Evolutionary conservation across 2,329 filamentous ascomycete genomes (phyloP).

Genomic region (Talaromyces sp.): DNA sequence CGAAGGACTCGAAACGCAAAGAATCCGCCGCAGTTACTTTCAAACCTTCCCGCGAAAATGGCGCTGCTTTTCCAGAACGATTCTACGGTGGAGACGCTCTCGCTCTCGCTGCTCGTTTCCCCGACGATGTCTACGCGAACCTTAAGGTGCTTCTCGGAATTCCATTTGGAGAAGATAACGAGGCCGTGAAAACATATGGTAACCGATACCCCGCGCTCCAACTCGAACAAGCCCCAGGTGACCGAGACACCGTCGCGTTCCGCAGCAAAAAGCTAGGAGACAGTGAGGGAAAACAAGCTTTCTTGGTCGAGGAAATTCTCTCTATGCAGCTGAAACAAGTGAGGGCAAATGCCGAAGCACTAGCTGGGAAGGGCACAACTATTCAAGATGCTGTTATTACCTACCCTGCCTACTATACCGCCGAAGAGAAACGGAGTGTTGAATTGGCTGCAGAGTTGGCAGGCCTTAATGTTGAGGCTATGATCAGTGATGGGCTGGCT

Average conservation of each 20-base stretch:
- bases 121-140: constrained; percentile 90
- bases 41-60: constrained; percentile 70
- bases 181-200: constrained; percentile 64
- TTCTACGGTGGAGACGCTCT: constrained; percentile 89
- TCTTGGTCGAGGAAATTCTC: constrained; percentile 83
- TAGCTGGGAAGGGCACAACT: constrained; percentile 69
- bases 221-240: constrained; percentile 49
- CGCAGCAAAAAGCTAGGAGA: constrained; percentile 65
- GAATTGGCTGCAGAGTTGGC: constrained; percentile 81
- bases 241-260: constrained; percentile 70
- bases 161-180: constrained; percentile 34
- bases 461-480: constrained; percentile 74
- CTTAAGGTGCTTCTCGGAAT: constrained; percentile 87
- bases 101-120: constrained; percentile 79
- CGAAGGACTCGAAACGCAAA: constrained; percentile 96
- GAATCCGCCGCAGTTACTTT: constrained; percentile 88
- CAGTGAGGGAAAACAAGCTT: constrained; percentile 58
- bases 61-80: constrained; percentile 74
- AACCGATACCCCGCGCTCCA: constrained; percentile 73
- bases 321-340: constrained; percentile 96
- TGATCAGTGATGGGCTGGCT: constrained; percentile 85
- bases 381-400: constrained; percentile 85
- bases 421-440: constrained; percentile 82
- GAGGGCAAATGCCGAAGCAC: constrained; percentile 75
- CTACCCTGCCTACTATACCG: constrained; percentile 82